Evolutionary conservation across 2,329 filamentous ascomycete species (phyloP).

Genomic region (Microthyrium microscopicum): DNA sequence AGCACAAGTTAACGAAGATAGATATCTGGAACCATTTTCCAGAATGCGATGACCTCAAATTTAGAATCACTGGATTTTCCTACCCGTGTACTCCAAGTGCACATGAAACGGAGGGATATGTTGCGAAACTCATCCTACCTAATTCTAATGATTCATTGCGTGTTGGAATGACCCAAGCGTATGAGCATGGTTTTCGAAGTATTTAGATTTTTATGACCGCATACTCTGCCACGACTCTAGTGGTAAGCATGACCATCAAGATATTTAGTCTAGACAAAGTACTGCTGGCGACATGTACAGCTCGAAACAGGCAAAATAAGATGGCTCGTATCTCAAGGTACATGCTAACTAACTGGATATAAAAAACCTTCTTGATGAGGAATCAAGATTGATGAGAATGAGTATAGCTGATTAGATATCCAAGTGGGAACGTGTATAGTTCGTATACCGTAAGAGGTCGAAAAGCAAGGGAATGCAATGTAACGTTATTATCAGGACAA

Average conservation of each 20-base stretch:
- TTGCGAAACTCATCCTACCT: constrained; percentile 13
- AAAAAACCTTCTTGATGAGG: no score
- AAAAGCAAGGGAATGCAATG: no score
- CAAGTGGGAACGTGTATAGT: no score
- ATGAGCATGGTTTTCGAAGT: constrained; percentile 14
- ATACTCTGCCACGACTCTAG: constrained; percentile 12
- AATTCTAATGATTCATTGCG: constrained; percentile 10
- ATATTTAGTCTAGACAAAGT: constrained; percentile 16
- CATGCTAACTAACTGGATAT: no score
- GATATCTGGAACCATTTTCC: constrained; percentile 21
- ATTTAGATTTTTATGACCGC: constrained; percentile 15
- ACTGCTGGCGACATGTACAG: no score
- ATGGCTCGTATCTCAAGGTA: no score
- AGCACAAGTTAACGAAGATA: constrained; percentile 30
- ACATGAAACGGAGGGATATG: constrained; percentile 15
- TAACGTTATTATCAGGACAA: no score
- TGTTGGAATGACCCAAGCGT: constrained; percentile 12
- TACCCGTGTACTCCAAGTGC: constrained; percentile 14
- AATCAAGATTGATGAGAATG: no score
- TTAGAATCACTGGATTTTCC: constrained; percentile 12
- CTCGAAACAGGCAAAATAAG: no score
- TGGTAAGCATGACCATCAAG: constrained; percentile 15
- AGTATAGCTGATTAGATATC: no score
- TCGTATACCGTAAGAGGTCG: no score
- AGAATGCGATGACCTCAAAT: constrained; percentile 22